Evolutionary conservation across 1,284 basidiomycete species (phyloP).

Genomic region (Pseudozyma thailandica): DNA sequence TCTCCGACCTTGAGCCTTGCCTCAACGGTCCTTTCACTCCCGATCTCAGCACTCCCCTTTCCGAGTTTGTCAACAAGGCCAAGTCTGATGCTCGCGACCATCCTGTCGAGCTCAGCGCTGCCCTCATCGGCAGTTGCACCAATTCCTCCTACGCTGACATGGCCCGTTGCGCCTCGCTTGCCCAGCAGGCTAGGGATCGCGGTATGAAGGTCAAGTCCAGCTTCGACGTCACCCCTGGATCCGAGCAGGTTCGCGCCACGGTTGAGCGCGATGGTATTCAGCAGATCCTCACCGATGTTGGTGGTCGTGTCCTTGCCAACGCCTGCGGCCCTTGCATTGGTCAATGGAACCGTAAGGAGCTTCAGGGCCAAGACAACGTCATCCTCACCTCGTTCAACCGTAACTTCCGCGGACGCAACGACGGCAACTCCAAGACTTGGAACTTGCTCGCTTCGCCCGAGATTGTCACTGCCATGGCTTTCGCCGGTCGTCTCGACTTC

Average conservation of each 20-base stretch:
- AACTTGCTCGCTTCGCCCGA: constrained; percentile 98
- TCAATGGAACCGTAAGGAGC: constrained; percentile 95
- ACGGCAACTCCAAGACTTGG: constrained; percentile 94
- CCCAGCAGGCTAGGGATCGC: constrained; percentile 85
- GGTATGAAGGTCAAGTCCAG: constrained; percentile 87
- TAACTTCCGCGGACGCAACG: constrained; percentile 97
- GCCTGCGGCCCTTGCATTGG: constrained; percentile 99
- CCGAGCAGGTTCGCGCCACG: constrained; percentile 96
- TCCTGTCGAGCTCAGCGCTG: constrained; percentile 80
- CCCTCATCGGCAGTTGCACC: constrained; percentile 95
- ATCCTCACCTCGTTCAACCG: constrained; percentile 98
- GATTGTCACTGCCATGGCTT: constrained; percentile 90
- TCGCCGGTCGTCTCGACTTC: constrained; percentile 93
- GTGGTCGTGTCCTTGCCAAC: constrained; percentile 92
- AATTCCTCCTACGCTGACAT: constrained; percentile 74
- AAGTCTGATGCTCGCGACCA: constrained; percentile 86
- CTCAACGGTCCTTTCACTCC: constrained; percentile 96
- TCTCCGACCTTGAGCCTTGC: constrained; percentile 91
- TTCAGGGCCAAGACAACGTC: constrained; percentile 90
- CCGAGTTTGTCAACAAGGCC: constrained; percentile 84
- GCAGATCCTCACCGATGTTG: constrained; percentile 81
- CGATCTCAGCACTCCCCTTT: constrained; percentile 94
- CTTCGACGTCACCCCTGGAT: constrained; percentile 96
- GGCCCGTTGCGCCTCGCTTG: constrained; percentile 89
- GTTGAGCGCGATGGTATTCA: constrained; percentile 94